Conservation (phyloP, 139 green algal species). For the Closterium sp. region DNA sequence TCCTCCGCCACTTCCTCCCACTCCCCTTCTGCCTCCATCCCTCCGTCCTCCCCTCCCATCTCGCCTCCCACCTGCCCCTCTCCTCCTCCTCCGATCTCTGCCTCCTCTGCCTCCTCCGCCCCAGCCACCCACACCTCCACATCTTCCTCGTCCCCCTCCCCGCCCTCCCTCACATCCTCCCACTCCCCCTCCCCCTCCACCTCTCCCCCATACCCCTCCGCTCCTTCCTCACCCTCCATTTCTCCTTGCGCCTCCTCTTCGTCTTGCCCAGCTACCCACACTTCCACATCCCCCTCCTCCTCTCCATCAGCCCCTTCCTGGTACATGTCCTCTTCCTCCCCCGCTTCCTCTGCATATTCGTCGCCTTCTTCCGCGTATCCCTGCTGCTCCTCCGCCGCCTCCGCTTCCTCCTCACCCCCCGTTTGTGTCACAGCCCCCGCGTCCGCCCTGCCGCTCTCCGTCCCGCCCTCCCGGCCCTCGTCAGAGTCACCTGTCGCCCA, state of each 20-base stretch:
- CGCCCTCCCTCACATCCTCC: neutral
- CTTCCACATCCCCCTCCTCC: neutral
- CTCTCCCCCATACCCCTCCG: neutral
- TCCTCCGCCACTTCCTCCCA: too few relatives aligned
- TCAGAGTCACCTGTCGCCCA: neutral
- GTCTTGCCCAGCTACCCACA: neutral
- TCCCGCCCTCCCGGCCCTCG: neutral
- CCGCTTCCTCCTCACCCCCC: neutral
- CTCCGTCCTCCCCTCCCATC: neutral
- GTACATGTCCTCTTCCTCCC: neutral
- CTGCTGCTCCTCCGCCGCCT: neutral
- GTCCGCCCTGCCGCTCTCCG: neutral
- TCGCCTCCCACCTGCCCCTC: neutral
- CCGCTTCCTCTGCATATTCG: neutral
- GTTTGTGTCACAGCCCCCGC: neutral
- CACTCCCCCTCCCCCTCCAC: neutral
- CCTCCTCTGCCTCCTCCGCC: neutral
- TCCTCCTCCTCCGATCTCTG: neutral
- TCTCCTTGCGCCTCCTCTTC: neutral
- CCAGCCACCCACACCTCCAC: too few relatives aligned
- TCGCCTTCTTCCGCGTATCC: neutral
- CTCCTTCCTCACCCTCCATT: neutral
- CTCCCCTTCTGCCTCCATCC: neutral
- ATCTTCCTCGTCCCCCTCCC: neutral
- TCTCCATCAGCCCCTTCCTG: neutral